These are phyloP conservation scores for Paramecium octaurelia DNA, from an alignment of 73 alveolate species.

Conservation along the genomic window DNA sequence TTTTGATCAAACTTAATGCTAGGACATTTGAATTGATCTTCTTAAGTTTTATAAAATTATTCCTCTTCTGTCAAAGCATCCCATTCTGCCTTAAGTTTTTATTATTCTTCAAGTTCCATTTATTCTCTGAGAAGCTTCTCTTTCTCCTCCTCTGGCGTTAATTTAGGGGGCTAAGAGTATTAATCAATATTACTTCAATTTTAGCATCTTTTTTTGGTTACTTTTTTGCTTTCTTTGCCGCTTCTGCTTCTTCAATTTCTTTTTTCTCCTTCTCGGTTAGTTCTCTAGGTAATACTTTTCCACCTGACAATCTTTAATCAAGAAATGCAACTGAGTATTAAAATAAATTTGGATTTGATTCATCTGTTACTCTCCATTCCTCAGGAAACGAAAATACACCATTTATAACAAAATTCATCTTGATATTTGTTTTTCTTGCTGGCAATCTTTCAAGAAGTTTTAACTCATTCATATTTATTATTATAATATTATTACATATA, in stretches of 20 bases:
- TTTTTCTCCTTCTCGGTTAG: conserved; percentile 77
- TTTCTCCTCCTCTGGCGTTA: conserved; percentile 78
- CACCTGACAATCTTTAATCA: conserved; percentile 60
- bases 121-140: conserved; percentile 64
- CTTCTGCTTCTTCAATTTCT: conserved; percentile 80
- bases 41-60: conserved; percentile 68
- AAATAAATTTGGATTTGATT: conserved; percentile 7
- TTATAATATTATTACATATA: background rate
- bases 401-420: background rate
- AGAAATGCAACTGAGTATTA: conserved; percentile 65
- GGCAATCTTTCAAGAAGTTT: conserved; percentile 19
- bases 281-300: conserved; percentile 72
- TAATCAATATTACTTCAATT: conserved; percentile 56
- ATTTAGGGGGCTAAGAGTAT: conserved; percentile 61
- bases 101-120: conserved; percentile 74
- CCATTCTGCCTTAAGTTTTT: conserved; percentile 77
- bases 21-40: conserved; percentile 75
- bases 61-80: conserved; percentile 78
- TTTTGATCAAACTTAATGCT: conserved; percentile 71
- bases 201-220: conserved; percentile 70
- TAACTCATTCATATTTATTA: background rate
- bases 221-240: conserved; percentile 64
- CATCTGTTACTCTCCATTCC: conserved; percentile 31
- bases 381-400: conserved; percentile 43
- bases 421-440: background rate